Percentiles rank a stretch among this genome's conserved stretches.
phyloP scores from a whole-genome alignment of 2,329 filamentous ascomycete species.

The Cyphellophora europaea region DNA sequence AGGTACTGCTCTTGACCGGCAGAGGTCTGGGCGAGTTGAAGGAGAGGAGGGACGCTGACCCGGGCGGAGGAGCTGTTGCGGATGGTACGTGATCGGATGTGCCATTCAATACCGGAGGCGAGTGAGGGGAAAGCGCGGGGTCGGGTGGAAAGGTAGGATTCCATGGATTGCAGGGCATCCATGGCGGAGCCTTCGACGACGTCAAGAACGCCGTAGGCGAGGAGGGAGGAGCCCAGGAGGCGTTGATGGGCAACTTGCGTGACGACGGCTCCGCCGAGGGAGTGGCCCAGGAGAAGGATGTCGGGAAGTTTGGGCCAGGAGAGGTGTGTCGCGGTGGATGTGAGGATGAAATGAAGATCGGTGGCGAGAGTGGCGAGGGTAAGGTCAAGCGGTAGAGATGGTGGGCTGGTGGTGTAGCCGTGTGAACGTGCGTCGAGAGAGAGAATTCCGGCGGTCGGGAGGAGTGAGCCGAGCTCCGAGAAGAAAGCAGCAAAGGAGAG shows the following conservation, averaged over 20 bases:
- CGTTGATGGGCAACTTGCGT: slow-evolving; percentile 68
- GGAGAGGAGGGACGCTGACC: slow-evolving; percentile 73
- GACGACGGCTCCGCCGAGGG: slow-evolving; percentile 82
- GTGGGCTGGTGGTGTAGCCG: slow-evolving; percentile 49
- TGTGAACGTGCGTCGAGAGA: slow-evolving; percentile 82
- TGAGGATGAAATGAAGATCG: slow-evolving; percentile 64
- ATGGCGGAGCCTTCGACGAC: slow-evolving; percentile 95
- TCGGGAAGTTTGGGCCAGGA: slow-evolving; percentile 65
- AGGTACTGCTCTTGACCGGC: slow-evolving; percentile 54
- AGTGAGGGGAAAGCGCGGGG: slow-evolving; percentile 70
- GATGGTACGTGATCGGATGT: slow-evolving; percentile 78
- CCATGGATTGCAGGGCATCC: slow-evolving; percentile 90
- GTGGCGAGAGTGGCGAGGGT: slow-evolving; percentile 61
- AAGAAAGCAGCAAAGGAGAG: slow-evolving; percentile 82
- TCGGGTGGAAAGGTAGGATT: slow-evolving; percentile 74
- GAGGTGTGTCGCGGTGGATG: slow-evolving; percentile 58
- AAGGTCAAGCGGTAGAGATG: slow-evolving; percentile 47
- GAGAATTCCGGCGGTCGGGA: slow-evolving; percentile 74
- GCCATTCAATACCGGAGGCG: slow-evolving; percentile 82
- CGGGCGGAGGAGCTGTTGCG: slow-evolving; percentile 75
- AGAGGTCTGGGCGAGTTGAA: slow-evolving; percentile 35
- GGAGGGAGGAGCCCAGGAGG: slow-evolving; percentile 55
- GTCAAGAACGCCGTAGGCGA: slow-evolving; percentile 86
- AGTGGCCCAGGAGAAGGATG: slow-evolving; percentile 79
- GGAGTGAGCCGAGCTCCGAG: slow-evolving; percentile 62